Percentiles rank a stretch among this genome's conserved stretches.
Conservation (phyloP, 352 stramenopile species). For the Phytophthora boehmeriae region DNA sequence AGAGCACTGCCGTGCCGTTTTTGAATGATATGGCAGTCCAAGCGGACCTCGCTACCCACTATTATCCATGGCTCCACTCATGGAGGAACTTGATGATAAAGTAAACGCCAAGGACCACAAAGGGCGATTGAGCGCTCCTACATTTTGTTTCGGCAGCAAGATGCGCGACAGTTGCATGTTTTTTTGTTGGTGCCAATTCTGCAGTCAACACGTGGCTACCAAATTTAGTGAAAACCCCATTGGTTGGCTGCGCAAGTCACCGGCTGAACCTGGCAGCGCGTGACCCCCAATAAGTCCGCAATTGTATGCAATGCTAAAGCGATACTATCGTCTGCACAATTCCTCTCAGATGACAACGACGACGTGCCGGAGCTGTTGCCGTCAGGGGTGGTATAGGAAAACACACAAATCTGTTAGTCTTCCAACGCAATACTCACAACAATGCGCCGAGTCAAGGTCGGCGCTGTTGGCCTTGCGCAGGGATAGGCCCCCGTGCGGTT, state of each 20-base stretch:
- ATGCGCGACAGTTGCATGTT: neutral
- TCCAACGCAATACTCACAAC: too few relatives aligned
- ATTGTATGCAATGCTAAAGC: too few relatives aligned
- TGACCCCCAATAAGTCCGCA: too few relatives aligned
- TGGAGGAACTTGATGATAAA: constrained; percentile 8
- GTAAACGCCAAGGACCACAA: constrained; percentile 2
- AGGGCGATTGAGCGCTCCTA: neutral
- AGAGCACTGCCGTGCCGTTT: constrained; percentile 11
- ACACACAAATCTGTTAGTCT: too few relatives aligned
- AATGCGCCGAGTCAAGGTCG: too few relatives aligned
- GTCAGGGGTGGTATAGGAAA: too few relatives aligned
- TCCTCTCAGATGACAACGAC: too few relatives aligned
- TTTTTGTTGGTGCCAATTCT: constrained; percentile 14
- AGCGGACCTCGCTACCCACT: neutral
- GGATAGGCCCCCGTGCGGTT: too few relatives aligned
- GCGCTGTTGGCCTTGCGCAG: too few relatives aligned
- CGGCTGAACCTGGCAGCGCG: constrained; percentile 5
- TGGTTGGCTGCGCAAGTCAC: constrained; percentile 3
- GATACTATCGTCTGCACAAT: too few relatives aligned
- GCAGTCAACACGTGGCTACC: constrained; percentile 9
- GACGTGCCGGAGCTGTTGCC: too few relatives aligned
- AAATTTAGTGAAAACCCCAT: neutral
- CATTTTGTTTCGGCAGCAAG: neutral
- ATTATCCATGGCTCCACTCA: constrained; percentile 1
- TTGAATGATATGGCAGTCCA: neutral